phyloP scores from a whole-genome alignment of 306 rosid species.

The Prunus persica region Prunus_persica_NCBIv2 NC_034011.1:27136001-27136500 shows the following conservation, averaged over 20 bases:
- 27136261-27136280: background rate
- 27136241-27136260: conserved; percentile 28
- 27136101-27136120: background rate
- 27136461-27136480: background rate
- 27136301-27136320: conserved; percentile 35
- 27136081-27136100: conserved; percentile 1
- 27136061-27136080: background rate
- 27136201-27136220: conserved; percentile 35
- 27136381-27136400: background rate
- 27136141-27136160: conserved; percentile 5
- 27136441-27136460: background rate
- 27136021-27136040: background rate
- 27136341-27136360: conserved; percentile 14
- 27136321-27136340: conserved; percentile 30
- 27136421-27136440: conserved; percentile 5
- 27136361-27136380: background rate
- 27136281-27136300: conserved; percentile 6
- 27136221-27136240: conserved; percentile 44
- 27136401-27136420: background rate
- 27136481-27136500: background rate
- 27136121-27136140: conserved; percentile 1
- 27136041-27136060: background rate
- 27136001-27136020: conserved; percentile 50
- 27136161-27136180: background rate
- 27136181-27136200: conserved; percentile 22